These are phyloP conservation scores for Ulmus americana DNA, from an alignment of 331 rosid genomes.

Conservation along the genomic window DNA sequence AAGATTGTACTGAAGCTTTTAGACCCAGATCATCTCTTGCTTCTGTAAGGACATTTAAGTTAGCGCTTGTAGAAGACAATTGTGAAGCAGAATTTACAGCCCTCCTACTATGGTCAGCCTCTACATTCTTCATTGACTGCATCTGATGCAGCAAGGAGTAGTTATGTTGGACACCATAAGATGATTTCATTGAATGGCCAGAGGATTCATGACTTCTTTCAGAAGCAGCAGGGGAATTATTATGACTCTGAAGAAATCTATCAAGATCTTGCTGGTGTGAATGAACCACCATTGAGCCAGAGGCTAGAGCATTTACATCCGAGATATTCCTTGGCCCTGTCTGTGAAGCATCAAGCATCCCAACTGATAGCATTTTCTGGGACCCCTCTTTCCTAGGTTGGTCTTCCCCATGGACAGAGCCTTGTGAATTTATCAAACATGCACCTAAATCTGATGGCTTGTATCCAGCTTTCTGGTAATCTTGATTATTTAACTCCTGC, in stretches of 20 bases:
- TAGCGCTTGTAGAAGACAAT: constrained; percentile 19
- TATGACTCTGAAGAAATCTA: constrained; percentile 19
- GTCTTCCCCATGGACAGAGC: constrained; percentile 23
- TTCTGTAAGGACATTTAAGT: constrained; percentile 24
- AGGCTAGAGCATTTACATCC: constrained; percentile 26
- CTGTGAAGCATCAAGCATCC: constrained; percentile 19
- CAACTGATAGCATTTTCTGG: constrained; percentile 15
- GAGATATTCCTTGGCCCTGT: constrained; percentile 29
- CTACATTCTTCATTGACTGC: constrained; percentile 32
- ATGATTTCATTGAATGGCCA: constrained; percentile 24
- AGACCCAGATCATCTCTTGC: constrained; percentile 32
- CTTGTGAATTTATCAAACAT: constrained; percentile 24
- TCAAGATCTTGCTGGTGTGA: constrained; percentile 31
- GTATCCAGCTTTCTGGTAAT: constrained; percentile 26
- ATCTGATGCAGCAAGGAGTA: constrained; percentile 25
- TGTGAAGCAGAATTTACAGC: constrained; percentile 23
- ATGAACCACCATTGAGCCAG: constrained; percentile 26
- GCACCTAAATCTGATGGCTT: constrained; percentile 18
- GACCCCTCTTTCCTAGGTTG: constrained; percentile 17
- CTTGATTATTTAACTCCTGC: constrained; percentile 25
- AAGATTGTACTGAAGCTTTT: constrained; percentile 19
- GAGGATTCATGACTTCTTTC: constrained; percentile 23
- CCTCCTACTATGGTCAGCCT: constrained; percentile 24
- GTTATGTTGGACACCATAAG: constrained; percentile 24
- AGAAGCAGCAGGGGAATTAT: constrained; percentile 21